These are phyloP conservation scores for Zopfochytrium polystomum DNA, from an alignment of 371 early-diverging fungal species.

Conservation along the genomic window DNA sequence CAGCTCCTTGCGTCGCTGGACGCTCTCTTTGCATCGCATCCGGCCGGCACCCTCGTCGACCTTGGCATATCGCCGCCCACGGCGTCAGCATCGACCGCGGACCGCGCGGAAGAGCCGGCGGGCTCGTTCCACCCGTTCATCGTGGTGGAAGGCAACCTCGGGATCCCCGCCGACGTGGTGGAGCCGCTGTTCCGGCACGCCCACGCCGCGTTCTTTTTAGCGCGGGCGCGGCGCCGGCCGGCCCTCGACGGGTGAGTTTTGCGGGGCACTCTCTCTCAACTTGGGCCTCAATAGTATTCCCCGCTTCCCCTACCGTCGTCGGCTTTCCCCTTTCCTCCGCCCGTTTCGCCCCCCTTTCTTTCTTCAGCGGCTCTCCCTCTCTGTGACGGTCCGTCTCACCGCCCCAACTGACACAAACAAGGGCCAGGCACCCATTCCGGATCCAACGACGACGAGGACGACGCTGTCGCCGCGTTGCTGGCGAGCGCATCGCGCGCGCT, in stretches of 20 bases:
- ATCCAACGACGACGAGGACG: background rate
- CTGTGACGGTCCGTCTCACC: background rate
- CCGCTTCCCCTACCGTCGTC: background rate
- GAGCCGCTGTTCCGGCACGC: conserved; percentile 1
- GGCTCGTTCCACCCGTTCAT: conserved; percentile 9
- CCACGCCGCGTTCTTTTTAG: conserved; percentile 3
- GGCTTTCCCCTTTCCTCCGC: no score
- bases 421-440: background rate
- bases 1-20: conserved; percentile 1
- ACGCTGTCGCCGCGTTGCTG: background rate
- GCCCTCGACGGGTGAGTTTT: background rate
- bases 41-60: conserved; percentile 12
- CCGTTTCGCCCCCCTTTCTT: background rate
- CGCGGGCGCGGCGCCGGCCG: background rate
- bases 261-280: background rate
- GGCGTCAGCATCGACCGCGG: background rate
- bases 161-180: conserved; percentile 14
- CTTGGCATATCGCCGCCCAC: conserved; percentile 12
- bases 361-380: background rate
- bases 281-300: background rate
- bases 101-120: background rate
- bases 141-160: conserved; percentile 17
- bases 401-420: background rate
- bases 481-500: conserved; percentile 3
- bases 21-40: conserved; percentile 1